phyloP scores from a whole-genome alignment of 2,329 filamentous ascomycete species.

The Penicillium sp. region DNA sequence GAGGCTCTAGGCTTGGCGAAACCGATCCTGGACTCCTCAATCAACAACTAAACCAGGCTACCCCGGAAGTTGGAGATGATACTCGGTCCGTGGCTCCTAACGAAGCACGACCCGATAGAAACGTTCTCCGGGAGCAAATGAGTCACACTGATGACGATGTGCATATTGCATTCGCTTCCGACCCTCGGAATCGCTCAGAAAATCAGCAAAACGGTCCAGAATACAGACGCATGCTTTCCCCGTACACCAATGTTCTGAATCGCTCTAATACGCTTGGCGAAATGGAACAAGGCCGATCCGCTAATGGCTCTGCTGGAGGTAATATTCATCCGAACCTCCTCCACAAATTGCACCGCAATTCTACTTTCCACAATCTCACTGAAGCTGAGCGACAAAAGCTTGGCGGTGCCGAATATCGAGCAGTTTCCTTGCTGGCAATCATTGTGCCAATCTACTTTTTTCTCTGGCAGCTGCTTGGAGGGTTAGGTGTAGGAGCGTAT shows the following conservation, averaged over 20 bases:
- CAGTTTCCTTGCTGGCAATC: constrained; percentile 7
- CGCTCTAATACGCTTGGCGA: background rate
- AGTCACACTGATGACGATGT: background rate
- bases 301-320: background rate
- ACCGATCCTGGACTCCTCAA: background rate
- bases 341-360: constrained; percentile 11
- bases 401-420: constrained; percentile 12
- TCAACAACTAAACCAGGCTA: background rate
- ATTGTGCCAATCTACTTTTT: constrained; percentile 37
- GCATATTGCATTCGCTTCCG: constrained; percentile 5
- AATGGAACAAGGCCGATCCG: constrained; percentile 1
- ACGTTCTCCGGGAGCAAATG: background rate
- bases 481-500: constrained; percentile 53
- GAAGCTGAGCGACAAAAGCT: constrained; percentile 9
- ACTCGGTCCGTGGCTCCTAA: background rate
- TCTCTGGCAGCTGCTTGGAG: constrained; percentile 53
- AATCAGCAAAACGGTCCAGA: background rate
- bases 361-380: constrained; percentile 11
- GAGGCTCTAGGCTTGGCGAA: background rate
- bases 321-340: constrained; percentile 5
- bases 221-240: constrained; percentile 12
- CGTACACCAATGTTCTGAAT: constrained; percentile 10
- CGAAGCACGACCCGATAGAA: background rate
- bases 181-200: background rate
- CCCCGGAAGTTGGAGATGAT: background rate